Conservation (phyloP, 1,284 basidiomycete species). For the Trichosporon faecale region DNA sequence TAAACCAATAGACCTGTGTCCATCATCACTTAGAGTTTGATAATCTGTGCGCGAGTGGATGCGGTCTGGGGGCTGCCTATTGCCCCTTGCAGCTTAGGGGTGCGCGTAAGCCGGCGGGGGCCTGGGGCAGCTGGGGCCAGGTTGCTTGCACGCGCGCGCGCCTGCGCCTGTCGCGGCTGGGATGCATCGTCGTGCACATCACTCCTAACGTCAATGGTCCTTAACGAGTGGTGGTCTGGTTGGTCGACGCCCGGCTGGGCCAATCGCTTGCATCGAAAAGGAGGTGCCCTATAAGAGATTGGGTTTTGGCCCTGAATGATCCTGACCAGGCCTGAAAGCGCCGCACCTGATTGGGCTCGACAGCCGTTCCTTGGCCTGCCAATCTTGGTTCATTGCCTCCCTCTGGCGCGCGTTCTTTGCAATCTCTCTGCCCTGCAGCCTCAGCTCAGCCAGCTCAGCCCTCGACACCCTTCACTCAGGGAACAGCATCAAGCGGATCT, state of each 20-base stretch:
- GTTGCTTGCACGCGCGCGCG: neutral
- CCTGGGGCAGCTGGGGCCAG: neutral
- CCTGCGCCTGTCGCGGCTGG: too few relatives aligned
- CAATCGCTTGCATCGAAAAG: neutral
- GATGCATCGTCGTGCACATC: neutral
- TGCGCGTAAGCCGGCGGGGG: neutral
- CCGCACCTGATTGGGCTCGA: neutral
- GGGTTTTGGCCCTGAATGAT: neutral
- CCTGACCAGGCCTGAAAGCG: neutral
- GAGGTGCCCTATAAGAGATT: neutral
- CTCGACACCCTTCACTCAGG: neutral
- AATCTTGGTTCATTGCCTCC: conserved; percentile 1
- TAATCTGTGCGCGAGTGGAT: neutral
- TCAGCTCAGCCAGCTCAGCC: too few relatives aligned
- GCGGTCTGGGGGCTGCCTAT: neutral
- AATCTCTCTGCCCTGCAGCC: neutral
- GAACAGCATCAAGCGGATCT: neutral
- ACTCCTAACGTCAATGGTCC: conserved; percentile 4
- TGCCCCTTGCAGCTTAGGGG: neutral
- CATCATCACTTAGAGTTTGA: neutral
- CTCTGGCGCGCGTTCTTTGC: neutral
- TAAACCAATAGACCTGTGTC: neutral
- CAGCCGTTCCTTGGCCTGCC: neutral
- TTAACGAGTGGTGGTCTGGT: neutral
- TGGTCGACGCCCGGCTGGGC: neutral